These are phyloP conservation scores for Hymenoscyphus repandus DNA, from an alignment of 2,329 filamentous ascomycete species.

Conservation along the genomic window DNA sequence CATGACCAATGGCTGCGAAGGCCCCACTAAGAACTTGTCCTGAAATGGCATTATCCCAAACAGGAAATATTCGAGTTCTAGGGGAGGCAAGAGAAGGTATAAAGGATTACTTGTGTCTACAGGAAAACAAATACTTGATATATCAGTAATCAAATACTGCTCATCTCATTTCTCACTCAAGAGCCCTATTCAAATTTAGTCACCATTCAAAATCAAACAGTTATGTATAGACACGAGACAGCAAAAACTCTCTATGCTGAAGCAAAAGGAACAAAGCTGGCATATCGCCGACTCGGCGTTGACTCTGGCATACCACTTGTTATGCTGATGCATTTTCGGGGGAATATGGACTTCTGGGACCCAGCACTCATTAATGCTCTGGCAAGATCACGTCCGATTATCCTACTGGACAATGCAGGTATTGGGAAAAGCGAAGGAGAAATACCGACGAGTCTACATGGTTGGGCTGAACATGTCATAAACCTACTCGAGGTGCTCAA, in stretches of 20 bases:
- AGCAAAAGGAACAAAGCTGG: slow-evolving; percentile 21
- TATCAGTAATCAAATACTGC: not conserved
- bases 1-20: too few relatives aligned
- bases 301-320: slow-evolving; percentile 22
- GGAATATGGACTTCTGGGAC: slow-evolving; percentile 28
- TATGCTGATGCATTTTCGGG: slow-evolving; percentile 27
- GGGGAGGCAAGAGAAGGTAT: not conserved
- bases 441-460: slow-evolving; percentile 27
- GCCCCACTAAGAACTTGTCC: too few relatives aligned
- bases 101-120: too few relatives aligned
- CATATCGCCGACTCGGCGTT: slow-evolving; percentile 22
- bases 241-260: slow-evolving; percentile 19
- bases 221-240: slow-evolving; percentile 24
- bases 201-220: not conserved
- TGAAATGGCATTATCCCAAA: not conserved
- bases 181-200: slow-evolving; percentile 7
- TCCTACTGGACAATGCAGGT: slow-evolving; percentile 35
- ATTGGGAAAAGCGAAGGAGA: slow-evolving; percentile 31
- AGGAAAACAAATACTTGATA: not conserved
- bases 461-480: slow-evolving; percentile 28
- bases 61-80: not conserved
- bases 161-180: not conserved
- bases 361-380: slow-evolving; percentile 32
- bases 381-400: slow-evolving; percentile 26
- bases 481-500: slow-evolving; percentile 28